phyloP scores from a whole-genome alignment of 2,329 filamentous ascomycete species.

The Neopestalotiopsis sp. region DNA sequence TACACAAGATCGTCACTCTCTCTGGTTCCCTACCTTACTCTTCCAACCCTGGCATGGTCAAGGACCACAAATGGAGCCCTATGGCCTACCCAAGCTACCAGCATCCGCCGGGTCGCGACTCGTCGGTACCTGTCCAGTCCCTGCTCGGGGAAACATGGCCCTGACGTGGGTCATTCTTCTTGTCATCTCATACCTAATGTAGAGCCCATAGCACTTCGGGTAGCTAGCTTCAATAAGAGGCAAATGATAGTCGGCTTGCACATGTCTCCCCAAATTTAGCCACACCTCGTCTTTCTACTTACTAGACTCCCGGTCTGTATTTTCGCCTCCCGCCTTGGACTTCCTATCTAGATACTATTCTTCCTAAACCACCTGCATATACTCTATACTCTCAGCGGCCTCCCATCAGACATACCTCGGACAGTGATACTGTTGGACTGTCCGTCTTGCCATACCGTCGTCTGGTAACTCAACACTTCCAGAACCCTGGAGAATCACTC shows the following conservation, averaged over 20 bases:
- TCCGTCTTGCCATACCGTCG: background rate
- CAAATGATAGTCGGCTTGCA: slow-evolving; percentile 14
- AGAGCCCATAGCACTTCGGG: slow-evolving; percentile 8
- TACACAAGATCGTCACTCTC: slow-evolving; percentile 11
- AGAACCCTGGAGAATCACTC: slow-evolving; percentile 4
- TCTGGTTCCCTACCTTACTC: background rate
- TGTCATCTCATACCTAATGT: slow-evolving; percentile 11
- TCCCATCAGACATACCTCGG: slow-evolving; percentile 13
- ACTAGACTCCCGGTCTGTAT: background rate
- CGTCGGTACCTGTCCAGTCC: slow-evolving; percentile 11
- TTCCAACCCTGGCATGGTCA: slow-evolving; percentile 3
- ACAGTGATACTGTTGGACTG: background rate
- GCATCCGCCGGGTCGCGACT: slow-evolving; percentile 15
- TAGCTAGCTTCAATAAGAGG: slow-evolving; percentile 16
- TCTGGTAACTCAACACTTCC: background rate
- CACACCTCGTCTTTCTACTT: slow-evolving; percentile 2
- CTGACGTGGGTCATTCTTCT: background rate
- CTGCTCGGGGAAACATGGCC: slow-evolving; percentile 9
- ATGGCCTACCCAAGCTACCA: background rate
- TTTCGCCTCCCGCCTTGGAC: slow-evolving; percentile 15
- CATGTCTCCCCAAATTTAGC: slow-evolving; percentile 4
- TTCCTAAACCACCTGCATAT: background rate
- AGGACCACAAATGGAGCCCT: slow-evolving; percentile 15
- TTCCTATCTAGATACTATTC: slow-evolving; percentile 8
- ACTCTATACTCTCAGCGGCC: slow-evolving; percentile 9